phyloP scores from a whole-genome alignment of 83 land plant species.

The Thuja plicata region DNA sequence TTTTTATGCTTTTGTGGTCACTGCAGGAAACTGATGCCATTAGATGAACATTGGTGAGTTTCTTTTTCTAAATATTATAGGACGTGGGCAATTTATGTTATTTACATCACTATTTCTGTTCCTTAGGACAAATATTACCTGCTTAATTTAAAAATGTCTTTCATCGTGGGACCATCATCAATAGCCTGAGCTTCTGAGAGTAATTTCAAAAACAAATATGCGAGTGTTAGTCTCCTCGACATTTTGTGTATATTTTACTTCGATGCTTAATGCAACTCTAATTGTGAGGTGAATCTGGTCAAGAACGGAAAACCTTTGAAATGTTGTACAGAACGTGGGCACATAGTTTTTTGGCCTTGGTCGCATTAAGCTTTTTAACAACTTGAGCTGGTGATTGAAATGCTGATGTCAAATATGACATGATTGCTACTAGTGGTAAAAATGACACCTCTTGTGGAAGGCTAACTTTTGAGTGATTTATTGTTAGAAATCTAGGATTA shows the following conservation, averaged over 20 bases:
- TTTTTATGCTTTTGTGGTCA: not conserved
- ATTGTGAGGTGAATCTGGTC: not conserved
- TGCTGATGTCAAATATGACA: not conserved
- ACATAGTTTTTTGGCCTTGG: not conserved
- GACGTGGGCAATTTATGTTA: not conserved
- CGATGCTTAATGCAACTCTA: not conserved
- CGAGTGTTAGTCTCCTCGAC: too few relatives aligned
- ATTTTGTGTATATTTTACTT: not conserved
- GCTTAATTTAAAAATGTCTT: not conserved
- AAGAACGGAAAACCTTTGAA: not conserved
- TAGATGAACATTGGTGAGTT: not conserved
- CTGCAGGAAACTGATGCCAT: not conserved
- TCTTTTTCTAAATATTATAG: not conserved
- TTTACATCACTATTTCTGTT: not conserved
- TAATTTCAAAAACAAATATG: too few relatives aligned
- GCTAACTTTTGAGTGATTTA: not conserved
- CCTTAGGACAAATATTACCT: not conserved
- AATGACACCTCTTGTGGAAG: not conserved
- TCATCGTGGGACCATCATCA: not conserved
- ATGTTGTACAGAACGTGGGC: not conserved
- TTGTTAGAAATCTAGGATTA: not conserved
- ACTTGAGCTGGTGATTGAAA: not conserved
- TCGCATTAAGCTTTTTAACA: not conserved
- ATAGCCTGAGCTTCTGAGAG: not conserved
- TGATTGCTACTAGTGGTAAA: not conserved